A percentile compares a stretch with the other conserved stretches of the same genome.
phyloP scores from a whole-genome alignment of 73 alveolate genomes.

The Paramecium sonneborni region DNA sequence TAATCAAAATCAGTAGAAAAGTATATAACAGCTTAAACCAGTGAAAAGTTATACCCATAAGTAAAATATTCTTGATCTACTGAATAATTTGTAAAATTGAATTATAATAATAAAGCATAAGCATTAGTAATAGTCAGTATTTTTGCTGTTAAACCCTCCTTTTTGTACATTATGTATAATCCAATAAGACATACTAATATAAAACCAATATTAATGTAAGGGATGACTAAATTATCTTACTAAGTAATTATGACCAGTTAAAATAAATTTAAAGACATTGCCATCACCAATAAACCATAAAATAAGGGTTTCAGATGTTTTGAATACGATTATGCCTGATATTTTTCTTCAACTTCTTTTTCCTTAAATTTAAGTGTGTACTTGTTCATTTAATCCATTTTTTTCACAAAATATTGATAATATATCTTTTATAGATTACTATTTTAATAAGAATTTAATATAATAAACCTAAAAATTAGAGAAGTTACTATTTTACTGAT shows the following conservation, averaged over 20 bases:
- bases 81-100: neutral
- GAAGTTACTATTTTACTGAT: neutral
- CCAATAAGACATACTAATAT: neutral
- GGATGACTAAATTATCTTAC: neutral
- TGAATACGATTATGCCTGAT: neutral
- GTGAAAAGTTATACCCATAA: neutral
- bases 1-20: neutral
- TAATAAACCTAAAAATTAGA: neutral
- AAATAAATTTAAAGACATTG: neutral
- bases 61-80: neutral
- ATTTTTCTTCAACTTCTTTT: neutral
- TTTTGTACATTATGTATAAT: neutral
- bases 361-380: neutral
- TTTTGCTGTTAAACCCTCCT: neutral
- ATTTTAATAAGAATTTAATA: neutral
- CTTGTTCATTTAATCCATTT: neutral
- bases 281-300: neutral
- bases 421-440: neutral
- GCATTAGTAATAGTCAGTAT: neutral
- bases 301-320: neutral
- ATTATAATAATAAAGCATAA: neutral
- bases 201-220: neutral
- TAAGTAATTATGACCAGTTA: neutral
- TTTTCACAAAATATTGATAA: neutral
- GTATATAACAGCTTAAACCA: neutral